These are phyloP conservation scores for Trifolium dubium DNA, from an alignment of 306 rosid species.

Conservation along the genomic window DNA sequence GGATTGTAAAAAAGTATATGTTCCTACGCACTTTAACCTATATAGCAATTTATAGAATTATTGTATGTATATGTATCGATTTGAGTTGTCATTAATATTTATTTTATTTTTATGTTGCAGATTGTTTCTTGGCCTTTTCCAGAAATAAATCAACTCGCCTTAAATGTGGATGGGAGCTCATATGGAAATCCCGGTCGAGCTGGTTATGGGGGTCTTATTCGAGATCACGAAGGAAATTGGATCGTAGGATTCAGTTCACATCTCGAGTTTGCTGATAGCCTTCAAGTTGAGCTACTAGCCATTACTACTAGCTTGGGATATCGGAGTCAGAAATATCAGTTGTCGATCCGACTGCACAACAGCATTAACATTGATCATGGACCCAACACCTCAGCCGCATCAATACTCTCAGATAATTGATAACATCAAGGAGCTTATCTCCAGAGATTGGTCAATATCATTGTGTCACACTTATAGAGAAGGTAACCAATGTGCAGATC, in stretches of 20 bases:
- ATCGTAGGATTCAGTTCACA: neutral
- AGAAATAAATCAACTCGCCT: neutral
- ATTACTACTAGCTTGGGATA: neutral
- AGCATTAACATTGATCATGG: neutral
- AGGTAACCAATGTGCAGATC: conserved; percentile 1
- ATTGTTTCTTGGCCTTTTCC: too few species aligned
- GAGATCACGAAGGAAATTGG: neutral
- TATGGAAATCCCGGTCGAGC: neutral
- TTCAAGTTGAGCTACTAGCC: neutral
- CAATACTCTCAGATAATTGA: neutral
- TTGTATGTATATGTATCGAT: too few species aligned
- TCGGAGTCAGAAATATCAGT: neutral
- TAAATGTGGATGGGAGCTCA: neutral
- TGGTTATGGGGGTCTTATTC: neutral
- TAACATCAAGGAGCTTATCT: neutral
- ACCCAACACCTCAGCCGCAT: neutral
- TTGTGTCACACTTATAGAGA: neutral
- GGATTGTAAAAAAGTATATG: too few species aligned
- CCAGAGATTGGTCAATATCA: neutral
- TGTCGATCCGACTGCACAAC: neutral
- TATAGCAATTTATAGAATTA: too few species aligned
- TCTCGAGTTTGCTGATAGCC: neutral
- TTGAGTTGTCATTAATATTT: too few species aligned
- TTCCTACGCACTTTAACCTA: too few species aligned
- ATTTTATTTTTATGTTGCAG: too few species aligned